These are phyloP conservation scores for Colletotrichum gigasporum DNA, from an alignment of 2,329 filamentous ascomycete species.

Conservation along the genomic window DNA sequence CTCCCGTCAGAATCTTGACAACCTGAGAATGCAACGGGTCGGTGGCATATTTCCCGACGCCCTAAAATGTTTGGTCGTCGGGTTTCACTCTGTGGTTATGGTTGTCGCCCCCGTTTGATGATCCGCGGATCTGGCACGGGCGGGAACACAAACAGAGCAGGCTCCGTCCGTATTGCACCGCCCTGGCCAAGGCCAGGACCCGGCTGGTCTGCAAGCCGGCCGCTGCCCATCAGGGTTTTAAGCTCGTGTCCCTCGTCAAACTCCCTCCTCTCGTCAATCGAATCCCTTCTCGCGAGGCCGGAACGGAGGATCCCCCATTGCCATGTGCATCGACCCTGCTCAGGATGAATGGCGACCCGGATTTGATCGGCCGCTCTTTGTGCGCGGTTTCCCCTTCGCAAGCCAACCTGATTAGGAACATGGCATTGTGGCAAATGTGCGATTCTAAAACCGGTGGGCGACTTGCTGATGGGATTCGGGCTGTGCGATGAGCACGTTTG, in stretches of 20 bases:
- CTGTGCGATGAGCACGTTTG: slow-evolving; percentile 5
- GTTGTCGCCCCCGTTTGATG: slow-evolving; percentile 32
- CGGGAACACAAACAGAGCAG: slow-evolving; percentile 22
- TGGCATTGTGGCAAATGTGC: background rate
- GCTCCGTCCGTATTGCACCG: background rate
- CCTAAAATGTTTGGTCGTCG: slow-evolving; percentile 6
- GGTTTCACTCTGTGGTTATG: slow-evolving; percentile 20
- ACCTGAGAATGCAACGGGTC: background rate
- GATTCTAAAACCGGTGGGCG: background rate
- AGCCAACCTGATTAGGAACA: too few relatives aligned
- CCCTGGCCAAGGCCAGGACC: background rate
- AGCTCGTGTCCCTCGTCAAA: background rate
- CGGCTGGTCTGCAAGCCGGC: slow-evolving; percentile 3
- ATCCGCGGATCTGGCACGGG: slow-evolving; percentile 30
- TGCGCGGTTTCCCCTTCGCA: background rate
- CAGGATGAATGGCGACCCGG: background rate
- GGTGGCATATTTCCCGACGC: background rate
- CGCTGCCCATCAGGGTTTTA: background rate
- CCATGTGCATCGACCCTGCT: background rate
- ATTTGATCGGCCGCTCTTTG: background rate
- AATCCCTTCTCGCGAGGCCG: background rate
- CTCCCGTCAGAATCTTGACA: background rate
- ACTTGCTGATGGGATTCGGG: background rate
- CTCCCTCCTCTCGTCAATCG: background rate
- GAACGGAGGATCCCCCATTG: background rate